These are phyloP conservation scores for Suillus fuscotomentosus DNA, from an alignment of 768 basidiomycete species.

Conservation along the genomic window DNA sequence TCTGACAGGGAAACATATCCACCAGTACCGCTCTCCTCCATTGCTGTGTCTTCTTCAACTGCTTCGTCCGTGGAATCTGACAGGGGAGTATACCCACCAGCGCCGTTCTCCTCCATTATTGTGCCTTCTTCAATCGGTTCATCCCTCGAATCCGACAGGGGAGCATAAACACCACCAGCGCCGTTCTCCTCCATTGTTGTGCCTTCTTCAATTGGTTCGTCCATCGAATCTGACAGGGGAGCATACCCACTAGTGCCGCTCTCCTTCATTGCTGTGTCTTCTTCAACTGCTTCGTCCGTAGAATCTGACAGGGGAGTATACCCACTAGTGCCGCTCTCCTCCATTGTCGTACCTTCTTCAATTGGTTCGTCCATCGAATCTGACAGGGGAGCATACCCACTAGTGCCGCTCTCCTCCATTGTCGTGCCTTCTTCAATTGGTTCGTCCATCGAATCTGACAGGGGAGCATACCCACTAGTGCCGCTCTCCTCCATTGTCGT, in stretches of 20 bases:
- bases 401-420: too few species aligned
- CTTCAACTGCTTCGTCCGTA: too few species aligned
- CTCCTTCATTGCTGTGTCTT: slow-evolving; percentile 19
- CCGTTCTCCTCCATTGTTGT: slow-evolving; percentile 27
- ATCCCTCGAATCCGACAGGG: slow-evolving; percentile 27
- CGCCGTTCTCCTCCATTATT: slow-evolving; percentile 24
- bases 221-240: slow-evolving; percentile 29
- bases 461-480: too few species aligned
- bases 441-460: too few species aligned
- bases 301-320: too few species aligned
- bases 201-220: slow-evolving; percentile 32
- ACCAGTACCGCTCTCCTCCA: slow-evolving; percentile 26
- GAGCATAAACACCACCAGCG: slow-evolving; percentile 24
- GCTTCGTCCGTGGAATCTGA: slow-evolving; percentile 27
- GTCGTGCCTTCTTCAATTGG: too few species aligned
- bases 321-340: too few species aligned
- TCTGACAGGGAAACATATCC: slow-evolving; percentile 31
- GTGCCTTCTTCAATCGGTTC: slow-evolving; percentile 34
- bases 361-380: too few species aligned
- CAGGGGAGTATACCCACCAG: slow-evolving; percentile 27
- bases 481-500: too few species aligned
- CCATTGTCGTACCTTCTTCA: too few species aligned
- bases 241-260: slow-evolving; percentile 22
- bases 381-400: too few species aligned
- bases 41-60: slow-evolving; percentile 33